Evolutionary conservation across 1,139 yeast species (phyloP).

Genomic region (Lodderomyces margitis): DNA sequence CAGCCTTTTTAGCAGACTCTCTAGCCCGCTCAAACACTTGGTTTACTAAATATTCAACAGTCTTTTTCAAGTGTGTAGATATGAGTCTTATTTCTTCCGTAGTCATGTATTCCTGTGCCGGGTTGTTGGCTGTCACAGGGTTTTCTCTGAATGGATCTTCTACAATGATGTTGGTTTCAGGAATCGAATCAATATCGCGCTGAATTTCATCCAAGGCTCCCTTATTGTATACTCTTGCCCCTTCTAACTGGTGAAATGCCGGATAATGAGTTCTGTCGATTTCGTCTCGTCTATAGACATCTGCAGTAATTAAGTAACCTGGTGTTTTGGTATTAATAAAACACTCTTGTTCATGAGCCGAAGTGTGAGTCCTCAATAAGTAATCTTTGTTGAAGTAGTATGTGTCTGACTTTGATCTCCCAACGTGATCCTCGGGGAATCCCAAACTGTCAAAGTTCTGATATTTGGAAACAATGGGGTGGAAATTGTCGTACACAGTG

Average conservation of each 20-base stretch:
- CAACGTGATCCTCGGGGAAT: slow-evolving; percentile 90
- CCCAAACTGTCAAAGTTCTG: slow-evolving; percentile 92
- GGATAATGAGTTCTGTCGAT: slow-evolving; percentile 96
- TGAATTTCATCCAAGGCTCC: slow-evolving; percentile 41
- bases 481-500: slow-evolving; percentile 76
- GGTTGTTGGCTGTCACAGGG: slow-evolving; percentile 61
- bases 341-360: slow-evolving; percentile 93
- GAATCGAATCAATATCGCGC: slow-evolving; percentile 63
- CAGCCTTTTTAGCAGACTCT: slow-evolving; percentile 64
- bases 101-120: slow-evolving; percentile 76
- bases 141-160: slow-evolving; percentile 59
- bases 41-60: slow-evolving; percentile 78
- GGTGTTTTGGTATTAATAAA: slow-evolving; percentile 66
- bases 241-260: slow-evolving; percentile 97
- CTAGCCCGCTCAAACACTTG: slow-evolving; percentile 79
- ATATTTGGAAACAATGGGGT: slow-evolving; percentile 76
- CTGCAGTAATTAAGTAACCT: slow-evolving; percentile 92
- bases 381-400: slow-evolving; percentile 76
- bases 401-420: slow-evolving; percentile 89
- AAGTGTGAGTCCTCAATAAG: slow-evolving; percentile 87
- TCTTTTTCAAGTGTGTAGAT: slow-evolving; percentile 76
- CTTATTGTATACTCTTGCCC: slow-evolving; percentile 83
- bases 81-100: slow-evolving; percentile 67
- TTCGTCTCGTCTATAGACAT: slow-evolving; percentile 93
- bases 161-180: slow-evolving; percentile 67